These are phyloP conservation scores for Microbotryum violaceum DNA, from an alignment of 1,284 basidiomycete species.

Conservation along the genomic window DNA sequence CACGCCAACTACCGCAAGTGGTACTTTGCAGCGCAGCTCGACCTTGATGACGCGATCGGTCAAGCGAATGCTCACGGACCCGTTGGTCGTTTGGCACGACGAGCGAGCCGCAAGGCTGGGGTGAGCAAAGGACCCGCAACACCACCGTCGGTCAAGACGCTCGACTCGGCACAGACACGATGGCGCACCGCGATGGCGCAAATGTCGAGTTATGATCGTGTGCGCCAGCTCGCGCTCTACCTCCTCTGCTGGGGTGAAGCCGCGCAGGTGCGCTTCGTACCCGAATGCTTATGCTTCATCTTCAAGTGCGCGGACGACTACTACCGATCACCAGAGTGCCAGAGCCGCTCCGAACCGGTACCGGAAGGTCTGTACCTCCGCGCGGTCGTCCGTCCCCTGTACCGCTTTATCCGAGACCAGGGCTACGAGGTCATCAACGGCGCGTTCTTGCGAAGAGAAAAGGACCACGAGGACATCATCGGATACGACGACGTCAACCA, in stretches of 20 bases:
- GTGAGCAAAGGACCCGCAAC: conserved; percentile 48
- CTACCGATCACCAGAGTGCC: conserved; percentile 98
- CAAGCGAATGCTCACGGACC: conserved; percentile 72
- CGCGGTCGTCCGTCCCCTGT: conserved; percentile 89
- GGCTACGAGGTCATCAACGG: conserved; percentile 96
- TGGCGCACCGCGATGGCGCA: conserved; percentile 98
- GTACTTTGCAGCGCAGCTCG: conserved; percentile 99
- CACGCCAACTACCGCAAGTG: conserved; percentile 96
- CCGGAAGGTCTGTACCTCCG: conserved; percentile 91
- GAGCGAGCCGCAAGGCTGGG: conserved; percentile 43
- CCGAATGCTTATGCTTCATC: conserved; percentile 96
- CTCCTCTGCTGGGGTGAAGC: conserved; percentile 98
- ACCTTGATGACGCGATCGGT: conserved; percentile 95
- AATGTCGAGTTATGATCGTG: conserved; percentile 97
- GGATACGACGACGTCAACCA: conserved; percentile 99
- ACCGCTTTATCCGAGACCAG: conserved; percentile 93
- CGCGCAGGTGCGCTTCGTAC: conserved; percentile 95
- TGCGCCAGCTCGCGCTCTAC: conserved; percentile 92
- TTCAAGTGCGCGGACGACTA: conserved; percentile 99
- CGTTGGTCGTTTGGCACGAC: conserved; percentile 66
- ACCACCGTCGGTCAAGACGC: conserved; percentile 67
- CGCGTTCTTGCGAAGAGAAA: conserved; percentile 85
- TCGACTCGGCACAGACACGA: conserved; percentile 76
- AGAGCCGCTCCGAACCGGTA: conserved; percentile 84
- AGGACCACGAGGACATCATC: conserved; percentile 89